Base-by-base conservation (phyloP, 257 asterid species). In the Jasminum sambac region DNA sequence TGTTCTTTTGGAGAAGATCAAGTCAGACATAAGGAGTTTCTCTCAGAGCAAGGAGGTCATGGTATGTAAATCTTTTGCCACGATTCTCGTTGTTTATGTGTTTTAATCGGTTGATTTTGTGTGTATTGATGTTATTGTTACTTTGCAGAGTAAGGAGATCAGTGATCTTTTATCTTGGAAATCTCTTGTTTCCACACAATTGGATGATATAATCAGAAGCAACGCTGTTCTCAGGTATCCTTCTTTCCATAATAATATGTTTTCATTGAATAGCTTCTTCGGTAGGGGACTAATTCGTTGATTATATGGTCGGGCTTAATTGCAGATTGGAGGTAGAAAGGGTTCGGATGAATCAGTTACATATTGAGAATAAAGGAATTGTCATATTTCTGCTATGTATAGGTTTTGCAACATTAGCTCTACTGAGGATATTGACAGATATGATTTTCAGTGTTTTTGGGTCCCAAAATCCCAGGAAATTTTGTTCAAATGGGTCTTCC, bases 281-380 rank as follows among this genome's bases (percentile, higher is more conserved):
- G 50, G 1, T 43, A 7, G 50, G 43, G 1, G 50, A 10, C 34
- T 21, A 8, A 52, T 52, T 19, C 21, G 34, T 13, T 23, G 16
- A 9, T 6, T 55, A 14, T 55, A 1, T 55, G n/a, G n/a, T 12
- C 10, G 30, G 19, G 16, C 4, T 55, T 23, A 62, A 61, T 36
- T 84, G 90, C 91, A 93, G 98, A 65, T 75, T 48, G 82, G 90
- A 89, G 80, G 90, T 87, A 17, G 92, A 90, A 67, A 80, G 30
- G 71, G 85, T 90, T 57, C 65, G 73, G 76, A 82, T 64, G 74
- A 82, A 90, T 72, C 95, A 89, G 69, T 78, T 81, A 63, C 92
- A 90, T 78, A 70, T 89, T 86, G 98, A 93, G 87, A 87, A 86
- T 60, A 90, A 93, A 78, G 96, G 97, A 38, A 80, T 89, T 44